Evolutionary conservation across 2,329 filamentous ascomycete species (phyloP).

Genomic region (Sclerotinia minor): DNA sequence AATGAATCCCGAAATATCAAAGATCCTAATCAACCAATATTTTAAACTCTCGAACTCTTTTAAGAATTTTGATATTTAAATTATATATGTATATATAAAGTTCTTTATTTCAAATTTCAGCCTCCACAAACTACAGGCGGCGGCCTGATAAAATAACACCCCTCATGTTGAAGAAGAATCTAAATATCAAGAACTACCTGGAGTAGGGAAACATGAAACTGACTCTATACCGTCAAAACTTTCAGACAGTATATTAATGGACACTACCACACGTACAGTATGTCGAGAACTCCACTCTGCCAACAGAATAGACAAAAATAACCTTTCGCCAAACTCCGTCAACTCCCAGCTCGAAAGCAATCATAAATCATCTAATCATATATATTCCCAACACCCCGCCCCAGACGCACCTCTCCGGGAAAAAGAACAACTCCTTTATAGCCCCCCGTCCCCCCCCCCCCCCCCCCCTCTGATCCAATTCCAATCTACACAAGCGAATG

Average conservation of each 20-base stretch:
- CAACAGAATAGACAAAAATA: neutral
- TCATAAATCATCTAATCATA: slow-evolving; percentile 4
- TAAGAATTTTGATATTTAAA: neutral
- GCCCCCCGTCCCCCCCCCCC: too few relatives aligned
- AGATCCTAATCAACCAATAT: too few relatives aligned
- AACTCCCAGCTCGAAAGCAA: neutral
- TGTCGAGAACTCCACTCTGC: neutral
- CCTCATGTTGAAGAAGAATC: neutral
- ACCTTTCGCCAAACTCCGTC: neutral
- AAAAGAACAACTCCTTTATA: too few relatives aligned
- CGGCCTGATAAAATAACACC: neutral
- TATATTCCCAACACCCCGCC: too few relatives aligned
- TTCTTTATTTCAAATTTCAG: neutral
- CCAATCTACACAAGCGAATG: slow-evolving; percentile 2
- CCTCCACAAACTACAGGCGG: neutral
- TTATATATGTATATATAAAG: too few relatives aligned
- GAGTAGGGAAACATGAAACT: neutral
- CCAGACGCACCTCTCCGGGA: too few relatives aligned
- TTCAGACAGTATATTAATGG: too few relatives aligned
- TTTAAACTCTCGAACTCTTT: too few relatives aligned
- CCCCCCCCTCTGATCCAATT: neutral
- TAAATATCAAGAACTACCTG: neutral
- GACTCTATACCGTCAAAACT: too few relatives aligned
- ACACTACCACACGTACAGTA: neutral
- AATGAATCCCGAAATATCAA: neutral